phyloP scores from a whole-genome alignment of 2,329 filamentous ascomycete species.

The Lojkania enalia region DNA sequence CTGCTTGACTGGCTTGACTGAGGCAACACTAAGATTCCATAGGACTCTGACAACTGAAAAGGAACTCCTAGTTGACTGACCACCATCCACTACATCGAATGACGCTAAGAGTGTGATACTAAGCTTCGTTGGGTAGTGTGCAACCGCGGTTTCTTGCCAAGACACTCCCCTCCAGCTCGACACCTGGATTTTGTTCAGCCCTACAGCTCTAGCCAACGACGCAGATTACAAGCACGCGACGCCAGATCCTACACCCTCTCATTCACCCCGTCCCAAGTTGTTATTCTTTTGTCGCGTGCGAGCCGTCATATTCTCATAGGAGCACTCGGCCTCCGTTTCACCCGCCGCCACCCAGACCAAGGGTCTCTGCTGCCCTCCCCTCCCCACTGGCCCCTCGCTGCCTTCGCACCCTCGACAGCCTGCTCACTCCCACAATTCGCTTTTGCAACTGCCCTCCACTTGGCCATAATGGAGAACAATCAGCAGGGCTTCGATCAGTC shows the following conservation, averaged over 20 bases:
- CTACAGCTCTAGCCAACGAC: conserved; percentile 21
- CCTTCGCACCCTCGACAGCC: conserved; percentile 27
- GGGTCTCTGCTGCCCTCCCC: conserved; percentile 28
- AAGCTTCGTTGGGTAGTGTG: too few relatives aligned
- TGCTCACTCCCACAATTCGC: conserved; percentile 25
- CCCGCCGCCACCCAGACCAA: conserved; percentile 39
- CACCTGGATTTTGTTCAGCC: conserved; percentile 25
- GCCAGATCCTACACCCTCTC: conserved; percentile 14
- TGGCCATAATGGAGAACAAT: conserved; percentile 42
- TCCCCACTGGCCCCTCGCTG: conserved; percentile 39
- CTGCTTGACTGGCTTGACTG: too few relatives aligned
- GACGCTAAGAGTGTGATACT: too few relatives aligned
- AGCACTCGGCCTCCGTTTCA: conserved; percentile 36
- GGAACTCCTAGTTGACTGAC: too few relatives aligned
- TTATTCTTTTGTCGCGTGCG: conserved; percentile 28
- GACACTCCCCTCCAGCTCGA: conserved; percentile 23
- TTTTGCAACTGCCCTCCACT: conserved; percentile 17
- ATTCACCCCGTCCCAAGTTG: conserved; percentile 6
- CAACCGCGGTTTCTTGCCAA: neutral
- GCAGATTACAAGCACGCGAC: conserved; percentile 37
- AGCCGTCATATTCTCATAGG: too few relatives aligned
- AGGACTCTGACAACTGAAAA: too few relatives aligned
- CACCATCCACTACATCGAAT: too few relatives aligned
- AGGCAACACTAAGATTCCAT: too few relatives aligned
- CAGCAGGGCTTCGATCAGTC: conserved; percentile 42